Base-by-base conservation (phyloP, 306 rosid species). In the Acacia crassicarpa region DNA sequence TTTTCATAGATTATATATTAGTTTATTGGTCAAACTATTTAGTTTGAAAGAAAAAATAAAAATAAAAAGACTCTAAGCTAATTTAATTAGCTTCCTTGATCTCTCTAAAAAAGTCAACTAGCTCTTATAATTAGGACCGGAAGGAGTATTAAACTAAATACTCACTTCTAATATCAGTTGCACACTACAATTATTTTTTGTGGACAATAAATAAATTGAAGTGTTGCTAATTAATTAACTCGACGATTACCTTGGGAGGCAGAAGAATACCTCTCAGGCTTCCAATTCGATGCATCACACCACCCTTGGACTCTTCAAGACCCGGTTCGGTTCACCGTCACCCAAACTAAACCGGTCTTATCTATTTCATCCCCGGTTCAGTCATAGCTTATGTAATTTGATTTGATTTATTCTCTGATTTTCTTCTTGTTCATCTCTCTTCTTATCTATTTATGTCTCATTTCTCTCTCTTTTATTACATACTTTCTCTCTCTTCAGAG, bases 381-480 rank as follows among this genome's bases (percentile, higher is more conserved):
- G 41, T 46, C 15, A 17, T 87, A 67, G 81, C 78, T 62, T 66
- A 54, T 77, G 72, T 75, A 84, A 76, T 78, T 80, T 81, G 73
- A 77, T 88, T 82, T 87, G 75, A 63, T 56, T 67, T 45, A 5
- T 68, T 67, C 73, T 61, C 67, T 67, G 38, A 23, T 59, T 78
- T 82, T 83, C 85, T 46, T 66, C 69, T 77, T 83, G 79, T 70
- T 79, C 84, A 14, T 78, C 79, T 63, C 81, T 80, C 84, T 81
- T 84, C 90, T 88, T 73, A 76, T 82, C 87, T 86, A 83, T 83
- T 90, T 82, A 76, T 46, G 56, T 53, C 25, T 73, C 65, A 81
- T 83, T 76, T 84, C 84, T 89, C 88, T 78, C 84, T 84, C 88
- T 82, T 79, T 56, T 1, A 17, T 49, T 65, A 43, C 35, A 61